Evolutionary conservation across 108 stramenopile genomes (phyloP), one percentile per base, ranked within the genome.

Genomic region (Skeletonema tropicum): DNA sequence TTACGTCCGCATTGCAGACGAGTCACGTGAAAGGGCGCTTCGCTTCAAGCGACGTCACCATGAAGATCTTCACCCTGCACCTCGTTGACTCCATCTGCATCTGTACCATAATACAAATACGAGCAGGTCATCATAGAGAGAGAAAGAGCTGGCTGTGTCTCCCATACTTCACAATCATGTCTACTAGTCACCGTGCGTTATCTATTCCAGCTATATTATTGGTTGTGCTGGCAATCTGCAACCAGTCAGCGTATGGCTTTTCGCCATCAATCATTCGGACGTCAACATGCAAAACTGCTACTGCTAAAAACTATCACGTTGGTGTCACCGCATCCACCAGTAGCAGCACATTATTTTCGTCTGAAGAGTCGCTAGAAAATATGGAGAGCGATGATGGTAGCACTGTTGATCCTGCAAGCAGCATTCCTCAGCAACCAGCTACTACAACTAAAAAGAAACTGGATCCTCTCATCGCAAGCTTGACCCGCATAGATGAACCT

Each of bases 381-480:
- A 19, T 55, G 0, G 52, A 55, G 0, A 39, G 11, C 38, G 23
- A 1, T 55, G 52, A 23, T 5, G 52, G 23, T 23, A n/a, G 6
- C 6, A 17, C 21, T 1, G 23, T 6, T 10, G 52, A 5, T 23
- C 15, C 52, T 5, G 52, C 42, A 45, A 45, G 52, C 52, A 23
- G 21, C 9, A 25, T 55, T 23, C 52, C 52, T 64, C 66, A 11
- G 35, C 48, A 55, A 15, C 49, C 64, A 71, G 17, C 63, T 12
- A 39, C 61, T 55, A 55, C n/a, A 36, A 32, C 48, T 23, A 75
- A 35, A 17, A 69, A 72, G 58, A 75, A 68, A 25, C 31, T 91
- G 57, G 90, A 91, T 83, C 90, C 90, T n/a, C 84, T 91, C 33
- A 75, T 91, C 70, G 86, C 83, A 7, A 80, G 71, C 61, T 39